Evolutionary conservation across 805 yeast genomes (phyloP), one percentile per base, ranked within the genome.

Genomic region (Kuraishia hungarica): DNA sequence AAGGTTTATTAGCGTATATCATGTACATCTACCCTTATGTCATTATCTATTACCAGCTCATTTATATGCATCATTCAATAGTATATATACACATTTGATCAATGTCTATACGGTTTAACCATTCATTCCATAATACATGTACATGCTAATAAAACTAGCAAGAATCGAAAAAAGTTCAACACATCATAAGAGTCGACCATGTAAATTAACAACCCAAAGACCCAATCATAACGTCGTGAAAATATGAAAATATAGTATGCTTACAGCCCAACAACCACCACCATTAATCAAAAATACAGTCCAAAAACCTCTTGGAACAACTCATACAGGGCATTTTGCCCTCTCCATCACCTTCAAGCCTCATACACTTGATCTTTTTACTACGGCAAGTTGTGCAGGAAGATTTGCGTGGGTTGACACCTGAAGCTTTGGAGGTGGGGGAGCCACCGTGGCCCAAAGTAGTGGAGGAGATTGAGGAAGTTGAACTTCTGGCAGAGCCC

Each of bases 361-460:
- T 70, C 39, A 67, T 63, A 56, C 73, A 70, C 56, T 67, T 69
- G 29, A 70, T 67, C 54, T 70, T 70, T 59, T 68, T 67, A 51
- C 60, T 61, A 53, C 73, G 62, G 53, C 73, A 70, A 24, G 64
- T 64, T 53, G 56, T 60, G 56, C 73, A 70, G 4, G 70, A 66
- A 13, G 51, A 50, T n/a, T 50, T 53, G 29, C 51, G 43, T 35
- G 43, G 43, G 43, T 35, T 35, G 43, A 35, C 43, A 13, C 43
- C 43, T n/a, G n/a, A n/a, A 35, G 43, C 3, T 15, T 35, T 35
- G 43, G 43, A 35, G 17, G 43, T 13, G 43, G 43, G n/a, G 3
- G n/a, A 35, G n/a, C 17, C 5, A 35, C 5, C 43, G 29, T n/a
- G n/a, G n/a, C n/a, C n/a, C n/a, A 26, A 26, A 26, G 29, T 6